Evolutionary conservation across 352 stramenopile genomes (phyloP), one percentile per base, ranked within the genome.

Genomic region (Phytophthora foliorum): DNA sequence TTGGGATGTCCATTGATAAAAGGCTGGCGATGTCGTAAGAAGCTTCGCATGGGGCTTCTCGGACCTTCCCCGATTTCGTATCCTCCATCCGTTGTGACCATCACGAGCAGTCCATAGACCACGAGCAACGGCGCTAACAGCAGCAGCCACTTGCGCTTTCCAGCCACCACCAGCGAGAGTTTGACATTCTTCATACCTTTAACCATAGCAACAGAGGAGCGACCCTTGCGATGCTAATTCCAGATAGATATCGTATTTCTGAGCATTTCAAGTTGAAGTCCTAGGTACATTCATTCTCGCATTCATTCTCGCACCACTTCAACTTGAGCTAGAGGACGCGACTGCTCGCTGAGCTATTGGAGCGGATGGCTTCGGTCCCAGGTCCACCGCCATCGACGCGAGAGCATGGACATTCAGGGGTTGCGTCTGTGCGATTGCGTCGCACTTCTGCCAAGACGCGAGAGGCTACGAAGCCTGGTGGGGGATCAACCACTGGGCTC

Each of bases 381-480:
- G 69, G 57, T 10, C 64, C 69, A 2, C 65, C 69, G 4, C 52
- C 69, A 27, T 44, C 69, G 48, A 57, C 54, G 7, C 65, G 69
- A 55, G 58, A 69, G 27, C 22, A 46, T 49, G 57, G 64, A 13
- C 57, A 63, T 56, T 19, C 44, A 22, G 56, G 69, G 1, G 55
- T 74, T 16, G 65, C 69, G 1, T 77, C 69, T 9, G 69, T 67
- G 14, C 65, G 66, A 24, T 70, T 77, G 34, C 58, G 65, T 58
- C 64, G 69, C 36, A 71, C 66, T 16, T 63, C 49, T 19, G 31
- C 24, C 19, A 77, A 74, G 24, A 31, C 32, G 19, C 31, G 8
- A 4, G 60, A 63, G 14, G 9, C 25, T 27, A 9, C 36, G 9
- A 66, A 41, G n/a, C 38, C 19, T 21, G 19, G 16, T 24, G 38